Evolutionary conservation across 345 rosid species (phyloP).

Genomic region (Firmiana major): DNA sequence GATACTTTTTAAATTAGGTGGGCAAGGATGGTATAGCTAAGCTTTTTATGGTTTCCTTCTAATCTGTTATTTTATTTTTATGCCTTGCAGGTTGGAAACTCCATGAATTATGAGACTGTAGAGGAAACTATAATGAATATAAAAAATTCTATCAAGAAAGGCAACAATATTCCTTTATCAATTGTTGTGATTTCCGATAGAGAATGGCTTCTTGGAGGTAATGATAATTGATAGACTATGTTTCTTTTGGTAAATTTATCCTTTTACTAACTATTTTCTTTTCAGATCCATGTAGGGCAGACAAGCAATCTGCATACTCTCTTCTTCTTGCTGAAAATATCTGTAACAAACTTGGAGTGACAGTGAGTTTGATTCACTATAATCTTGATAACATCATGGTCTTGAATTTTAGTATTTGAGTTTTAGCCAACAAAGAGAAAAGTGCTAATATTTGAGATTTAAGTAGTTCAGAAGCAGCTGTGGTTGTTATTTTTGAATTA

Average conservation of each 20-base stretch:
- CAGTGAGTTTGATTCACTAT: conserved; percentile 35
- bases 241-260: conserved; percentile 9
- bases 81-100: conserved; percentile 73
- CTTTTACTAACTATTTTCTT: conserved; percentile 19
- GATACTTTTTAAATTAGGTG: not conserved
- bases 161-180: conserved; percentile 59
- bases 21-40: not conserved
- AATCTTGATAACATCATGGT: not conserved
- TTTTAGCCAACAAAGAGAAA: not conserved
- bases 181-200: conserved; percentile 81
- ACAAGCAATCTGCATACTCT: conserved; percentile 83
- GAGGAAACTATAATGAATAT: conserved; percentile 60
- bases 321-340: conserved; percentile 93
- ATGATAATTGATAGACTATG: not conserved
- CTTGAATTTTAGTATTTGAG: not conserved
- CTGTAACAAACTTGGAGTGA: conserved; percentile 79
- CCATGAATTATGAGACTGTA: conserved; percentile 68
- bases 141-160: conserved; percentile 44
- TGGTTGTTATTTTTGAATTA: conserved; percentile 7
- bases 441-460: not conserved
- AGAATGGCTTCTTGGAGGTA: conserved; percentile 87
- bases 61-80: conserved; percentile 13
- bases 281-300: conserved; percentile 87
- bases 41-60: conserved; percentile 9
- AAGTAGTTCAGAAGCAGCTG: not conserved